Evolutionary conservation across 192 early-diverging fungal species (phyloP).

Genomic region (Physocladia obscura): DNA sequence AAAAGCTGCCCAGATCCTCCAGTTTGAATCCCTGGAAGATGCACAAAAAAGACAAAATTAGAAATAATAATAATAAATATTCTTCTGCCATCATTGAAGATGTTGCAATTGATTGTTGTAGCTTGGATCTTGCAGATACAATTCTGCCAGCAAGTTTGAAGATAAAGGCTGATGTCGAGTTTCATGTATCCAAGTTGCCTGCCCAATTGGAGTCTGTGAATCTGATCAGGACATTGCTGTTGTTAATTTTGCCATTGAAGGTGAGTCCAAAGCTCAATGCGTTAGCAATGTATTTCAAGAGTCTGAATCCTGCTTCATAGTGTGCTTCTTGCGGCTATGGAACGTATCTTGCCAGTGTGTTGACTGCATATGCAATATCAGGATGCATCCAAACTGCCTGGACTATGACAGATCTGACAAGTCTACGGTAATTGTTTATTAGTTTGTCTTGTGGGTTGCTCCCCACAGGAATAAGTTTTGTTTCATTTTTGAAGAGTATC

Average conservation of each 20-base stretch:
- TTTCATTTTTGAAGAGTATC: too few relatives aligned
- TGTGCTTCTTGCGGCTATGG: background rate
- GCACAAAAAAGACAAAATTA: too few relatives aligned
- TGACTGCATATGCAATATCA: background rate
- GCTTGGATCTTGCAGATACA: constrained; percentile 1
- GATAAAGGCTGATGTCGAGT: constrained; percentile 40
- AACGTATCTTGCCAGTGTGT: background rate
- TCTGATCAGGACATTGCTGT: background rate
- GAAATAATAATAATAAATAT: too few relatives aligned
- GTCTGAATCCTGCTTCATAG: background rate
- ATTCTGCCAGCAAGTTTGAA: constrained; percentile 14
- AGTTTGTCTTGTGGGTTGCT: too few relatives aligned
- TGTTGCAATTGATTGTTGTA: background rate
- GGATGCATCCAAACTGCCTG: too few relatives aligned
- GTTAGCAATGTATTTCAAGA: background rate
- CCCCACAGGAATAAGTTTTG: too few relatives aligned
- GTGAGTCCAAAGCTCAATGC: background rate
- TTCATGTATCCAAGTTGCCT: constrained; percentile 23
- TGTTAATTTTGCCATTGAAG: background rate
- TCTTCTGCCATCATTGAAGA: background rate
- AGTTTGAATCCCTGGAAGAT: too few relatives aligned
- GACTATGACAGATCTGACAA: background rate
- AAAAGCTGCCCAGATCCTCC: too few relatives aligned
- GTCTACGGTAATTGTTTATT: background rate
- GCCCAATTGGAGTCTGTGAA: constrained; percentile 33